These are phyloP conservation scores for Alternaria tenuissima DNA, from an alignment of 2,329 filamentous ascomycete genomes.

Conservation along the genomic window DNA sequence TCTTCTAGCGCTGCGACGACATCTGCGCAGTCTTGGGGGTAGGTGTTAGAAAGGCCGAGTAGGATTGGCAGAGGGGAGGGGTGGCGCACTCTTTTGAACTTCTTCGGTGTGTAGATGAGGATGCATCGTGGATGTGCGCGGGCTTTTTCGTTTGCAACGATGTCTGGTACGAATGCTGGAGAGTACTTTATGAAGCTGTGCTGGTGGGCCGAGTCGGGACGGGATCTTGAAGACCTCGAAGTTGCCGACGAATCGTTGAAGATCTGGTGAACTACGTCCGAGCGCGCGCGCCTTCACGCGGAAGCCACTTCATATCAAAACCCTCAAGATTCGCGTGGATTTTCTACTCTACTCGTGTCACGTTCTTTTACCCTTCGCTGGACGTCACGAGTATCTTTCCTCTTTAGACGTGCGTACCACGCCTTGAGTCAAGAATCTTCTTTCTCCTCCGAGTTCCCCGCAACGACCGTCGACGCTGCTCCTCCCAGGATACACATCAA, in stretches of 20 bases:
- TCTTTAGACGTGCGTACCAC: background rate
- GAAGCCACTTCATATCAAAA: slow-evolving; percentile 6
- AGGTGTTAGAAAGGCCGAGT: slow-evolving; percentile 14
- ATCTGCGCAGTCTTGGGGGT: slow-evolving; percentile 81
- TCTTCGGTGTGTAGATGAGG: slow-evolving; percentile 95
- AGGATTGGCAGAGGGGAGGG: background rate
- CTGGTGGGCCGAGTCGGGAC: background rate
- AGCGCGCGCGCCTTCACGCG: slow-evolving; percentile 27
- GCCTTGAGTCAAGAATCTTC: slow-evolving; percentile 6
- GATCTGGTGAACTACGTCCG: slow-evolving; percentile 39
- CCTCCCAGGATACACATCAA: background rate
- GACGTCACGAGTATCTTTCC: slow-evolving; percentile 15
- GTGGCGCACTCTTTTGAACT: slow-evolving; percentile 73
- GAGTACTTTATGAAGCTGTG: background rate
- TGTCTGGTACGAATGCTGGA: background rate
- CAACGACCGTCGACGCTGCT: slow-evolving; percentile 11
- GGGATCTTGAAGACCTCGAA: slow-evolving; percentile 12
- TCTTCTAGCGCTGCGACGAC: slow-evolving; percentile 94
- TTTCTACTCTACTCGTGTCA: background rate
- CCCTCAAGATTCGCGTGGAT: background rate
- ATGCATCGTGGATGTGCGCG: slow-evolving; percentile 74
- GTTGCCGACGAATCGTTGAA: slow-evolving; percentile 26
- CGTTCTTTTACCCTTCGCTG: slow-evolving; percentile 18
- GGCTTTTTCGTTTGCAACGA: background rate
- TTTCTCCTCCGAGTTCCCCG: slow-evolving; percentile 35